Evolutionary conservation across 2,329 filamentous ascomycete genomes (phyloP), one percentile per base, ranked within the genome.

Genomic region (Ophiostoma piceae): DNA sequence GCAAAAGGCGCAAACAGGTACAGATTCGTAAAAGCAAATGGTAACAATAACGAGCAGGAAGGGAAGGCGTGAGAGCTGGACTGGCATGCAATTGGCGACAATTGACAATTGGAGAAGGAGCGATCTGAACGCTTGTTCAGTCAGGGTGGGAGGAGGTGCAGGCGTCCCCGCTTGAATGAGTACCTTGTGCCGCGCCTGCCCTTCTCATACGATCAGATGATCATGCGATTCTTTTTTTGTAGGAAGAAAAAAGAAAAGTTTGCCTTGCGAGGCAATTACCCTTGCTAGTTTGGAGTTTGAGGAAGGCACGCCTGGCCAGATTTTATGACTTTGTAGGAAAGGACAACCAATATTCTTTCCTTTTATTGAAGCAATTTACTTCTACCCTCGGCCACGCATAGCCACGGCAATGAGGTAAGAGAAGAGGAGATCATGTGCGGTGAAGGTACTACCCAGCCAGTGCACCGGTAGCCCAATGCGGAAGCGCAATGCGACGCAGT

Each of bases 151-250:
- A 29, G 26, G 60, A 37, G 32, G 29, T 35, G 29, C 29, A 35
- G 14, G 62, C 35, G 11, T 66, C 65, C 65, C 65, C 65, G 65
- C 65, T 66, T 66, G 35, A 47, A 16, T 43, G 35, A 57, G 26
- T 29, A 57, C 51, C 51, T 57, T 57, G 51, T 57, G 51, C 51
- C 51, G 51, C 51, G 26, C 51, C 26, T 57, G 51, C 51, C 51
- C 51, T 57, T 54, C 47, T 67, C 66, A 57, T 67, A 67, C 47
- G 66, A 66, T 39, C 35, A 41, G 39, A 47, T 66, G 65, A 43
- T 66, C 65, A 66, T 66, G 65, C 65, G 22, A 66, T 47, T 16
- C 64, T 66, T 47, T 26, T 19, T n/a, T 35, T 5, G 35, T 5
- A 35, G 3, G 35, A 35, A 35, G 6, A 35, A 35, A 35, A 35